Conservation (phyloP, 1,139 yeast species). For the Citeromyces hawaiiensis region DNA sequence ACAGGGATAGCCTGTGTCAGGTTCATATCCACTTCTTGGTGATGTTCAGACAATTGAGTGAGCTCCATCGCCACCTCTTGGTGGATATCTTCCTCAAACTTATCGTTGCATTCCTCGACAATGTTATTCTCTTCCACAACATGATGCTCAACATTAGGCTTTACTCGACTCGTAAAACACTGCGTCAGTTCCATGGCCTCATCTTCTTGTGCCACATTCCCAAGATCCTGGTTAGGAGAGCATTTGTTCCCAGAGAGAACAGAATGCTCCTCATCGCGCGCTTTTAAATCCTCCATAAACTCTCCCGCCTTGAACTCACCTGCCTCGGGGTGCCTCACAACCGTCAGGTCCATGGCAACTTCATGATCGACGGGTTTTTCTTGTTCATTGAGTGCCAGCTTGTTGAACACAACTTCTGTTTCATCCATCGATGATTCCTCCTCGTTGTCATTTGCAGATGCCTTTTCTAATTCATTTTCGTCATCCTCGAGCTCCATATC, state of each 20-base stretch:
- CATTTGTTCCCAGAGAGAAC: not conserved
- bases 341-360: constrained; percentile 1
- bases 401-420: not conserved
- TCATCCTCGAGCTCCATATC: constrained; percentile 7
- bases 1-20: constrained; percentile 4
- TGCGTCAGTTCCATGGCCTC: constrained; percentile 1
- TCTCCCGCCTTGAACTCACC: constrained; percentile 1
- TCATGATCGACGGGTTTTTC: constrained; percentile 1
- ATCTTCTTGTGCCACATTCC: not conserved
- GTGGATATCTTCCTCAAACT: not conserved
- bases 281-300: not conserved
- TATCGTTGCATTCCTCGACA: not conserved
- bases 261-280: not conserved
- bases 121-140: not conserved
- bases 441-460: constrained; percentile 2
- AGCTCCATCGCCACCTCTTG: not conserved
- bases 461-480: constrained; percentile 3
- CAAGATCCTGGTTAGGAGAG: not conserved
- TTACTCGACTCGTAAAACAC: not conserved
- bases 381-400: not conserved
- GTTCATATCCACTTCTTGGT: constrained; percentile 7
- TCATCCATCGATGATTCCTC: constrained; percentile 2
- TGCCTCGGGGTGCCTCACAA: not conserved
- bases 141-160: not conserved
- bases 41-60: not conserved